Evolutionary conservation across 352 stramenopile genomes (phyloP).

Genomic region (Phytopythium sindhum): DNA sequence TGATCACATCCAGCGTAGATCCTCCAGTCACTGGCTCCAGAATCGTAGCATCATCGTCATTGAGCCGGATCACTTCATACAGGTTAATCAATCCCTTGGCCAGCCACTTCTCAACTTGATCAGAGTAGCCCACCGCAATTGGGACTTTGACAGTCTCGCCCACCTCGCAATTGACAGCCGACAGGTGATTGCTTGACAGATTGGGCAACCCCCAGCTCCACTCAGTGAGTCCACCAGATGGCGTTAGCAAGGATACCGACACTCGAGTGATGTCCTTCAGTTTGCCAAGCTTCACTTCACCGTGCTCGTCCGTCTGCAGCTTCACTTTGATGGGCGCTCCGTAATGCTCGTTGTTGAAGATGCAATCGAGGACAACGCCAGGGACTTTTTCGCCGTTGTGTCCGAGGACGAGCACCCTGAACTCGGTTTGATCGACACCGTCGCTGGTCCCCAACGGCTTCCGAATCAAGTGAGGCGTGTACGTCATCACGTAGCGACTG

Average conservation of each 20-base stretch:
- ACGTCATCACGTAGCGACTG: constrained; percentile 26
- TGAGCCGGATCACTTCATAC: constrained; percentile 22
- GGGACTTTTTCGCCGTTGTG: constrained; percentile 50
- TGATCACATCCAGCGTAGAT: constrained; percentile 14
- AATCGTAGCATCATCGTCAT: not conserved
- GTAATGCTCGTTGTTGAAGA: constrained; percentile 27
- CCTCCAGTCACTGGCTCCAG: constrained; percentile 19
- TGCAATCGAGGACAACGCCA: constrained; percentile 18
- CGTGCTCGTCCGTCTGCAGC: constrained; percentile 27
- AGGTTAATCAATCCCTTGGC: constrained; percentile 16
- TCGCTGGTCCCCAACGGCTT: not conserved
- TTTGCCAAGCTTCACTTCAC: constrained; percentile 37
- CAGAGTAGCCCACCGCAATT: constrained; percentile 26
- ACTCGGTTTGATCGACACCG: constrained; percentile 19
- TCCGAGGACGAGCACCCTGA: constrained; percentile 31
- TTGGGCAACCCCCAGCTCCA: constrained; percentile 53
- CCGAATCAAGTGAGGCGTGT: constrained; percentile 33
- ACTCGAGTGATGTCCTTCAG: constrained; percentile 8
- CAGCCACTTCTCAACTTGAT: constrained; percentile 28
- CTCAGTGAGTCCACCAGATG: not conserved
- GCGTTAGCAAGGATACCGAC: constrained; percentile 6
- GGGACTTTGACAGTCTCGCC: constrained; percentile 31
- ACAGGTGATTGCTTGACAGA: not conserved
- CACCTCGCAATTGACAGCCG: constrained; percentile 15
- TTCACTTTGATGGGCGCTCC: not conserved